Conservation (phyloP, 352 stramenopile genomes). For the Phytophthora colocasiae region DNA sequence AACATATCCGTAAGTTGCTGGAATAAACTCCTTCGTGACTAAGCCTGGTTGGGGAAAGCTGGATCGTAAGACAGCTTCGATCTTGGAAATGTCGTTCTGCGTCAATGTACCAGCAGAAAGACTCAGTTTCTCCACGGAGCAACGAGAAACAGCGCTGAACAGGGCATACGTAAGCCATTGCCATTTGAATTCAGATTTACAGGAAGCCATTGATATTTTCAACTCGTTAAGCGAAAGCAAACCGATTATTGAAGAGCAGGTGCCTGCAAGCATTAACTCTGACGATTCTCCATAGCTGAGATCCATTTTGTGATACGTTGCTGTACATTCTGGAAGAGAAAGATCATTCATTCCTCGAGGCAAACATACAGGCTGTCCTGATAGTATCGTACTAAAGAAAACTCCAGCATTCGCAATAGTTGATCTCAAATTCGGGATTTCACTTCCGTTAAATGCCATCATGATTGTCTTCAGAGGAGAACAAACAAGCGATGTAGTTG, state of each 20-base stretch:
- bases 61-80: not conserved
- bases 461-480: not conserved
- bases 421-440: not conserved
- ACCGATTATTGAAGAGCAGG: not conserved
- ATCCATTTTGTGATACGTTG: not conserved
- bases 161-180: not conserved
- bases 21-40: not conserved
- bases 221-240: not conserved
- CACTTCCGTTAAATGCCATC: not conserved
- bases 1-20: not conserved
- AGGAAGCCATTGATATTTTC: not conserved
- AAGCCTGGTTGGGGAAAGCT: not conserved
- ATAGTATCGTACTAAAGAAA: conserved; percentile 1
- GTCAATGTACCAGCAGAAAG: not conserved
- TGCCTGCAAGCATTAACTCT: not conserved
- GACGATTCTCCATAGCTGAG: not conserved
- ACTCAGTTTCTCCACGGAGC: not conserved
- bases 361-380: not conserved
- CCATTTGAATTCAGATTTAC: not conserved
- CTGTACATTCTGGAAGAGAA: not conserved
- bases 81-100: not conserved
- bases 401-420: not conserved
- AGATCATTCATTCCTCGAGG: not conserved
- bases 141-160: not conserved
- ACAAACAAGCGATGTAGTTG: not conserved